Evolutionary conservation across 179 eudicot species (phyloP), one percentile per base, ranked within the genome.

Genomic region (Dionaea muscipula): DNA sequence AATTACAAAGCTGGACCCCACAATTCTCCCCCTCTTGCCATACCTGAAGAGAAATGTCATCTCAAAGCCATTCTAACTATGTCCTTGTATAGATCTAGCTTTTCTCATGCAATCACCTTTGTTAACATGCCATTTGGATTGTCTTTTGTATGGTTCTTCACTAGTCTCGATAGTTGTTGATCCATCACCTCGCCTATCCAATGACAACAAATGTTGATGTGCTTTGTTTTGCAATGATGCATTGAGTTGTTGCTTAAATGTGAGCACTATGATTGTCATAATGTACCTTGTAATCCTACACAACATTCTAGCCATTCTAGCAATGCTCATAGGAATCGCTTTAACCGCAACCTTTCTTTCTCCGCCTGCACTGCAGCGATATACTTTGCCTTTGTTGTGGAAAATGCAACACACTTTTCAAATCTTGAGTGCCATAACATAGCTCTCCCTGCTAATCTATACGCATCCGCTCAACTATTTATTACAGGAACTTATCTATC

Each of bases 91-190:
- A n/a, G n/a, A n/a, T n/a, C n/a, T n/a, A 33, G 37, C 12, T 33
- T 33, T 1, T 33, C 37, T 6, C 12, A 12, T 6, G 37, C 20
- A 22, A 46, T 24, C 21, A 46, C 23, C 59, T 55, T 55, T 39
- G 47, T 55, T 27, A 55, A 23, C 14, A 55, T 55, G 31, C 40
- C 33, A 17, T 19, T 22, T 17, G 21, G 13, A n/a, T 39, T 55
- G 19, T 55, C 33, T 0, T 14, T 7, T 0, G 0, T 41, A 43
- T 16, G 26, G 24, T 26, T 56, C 51, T 56, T 43, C 18, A 6
- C 20, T 13, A 56, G 27, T 17, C 3, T 24, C 38, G 40, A 8
- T 7, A 12, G 8, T 21, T 44, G 11, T 5, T 56, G 3, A 1
- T 24, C 36, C 28, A 56, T 12, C 9, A 10, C 20, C 23, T 43